phyloP scores from a whole-genome alignment of 306 rosid species.

The Mimosa pudica region DNA sequence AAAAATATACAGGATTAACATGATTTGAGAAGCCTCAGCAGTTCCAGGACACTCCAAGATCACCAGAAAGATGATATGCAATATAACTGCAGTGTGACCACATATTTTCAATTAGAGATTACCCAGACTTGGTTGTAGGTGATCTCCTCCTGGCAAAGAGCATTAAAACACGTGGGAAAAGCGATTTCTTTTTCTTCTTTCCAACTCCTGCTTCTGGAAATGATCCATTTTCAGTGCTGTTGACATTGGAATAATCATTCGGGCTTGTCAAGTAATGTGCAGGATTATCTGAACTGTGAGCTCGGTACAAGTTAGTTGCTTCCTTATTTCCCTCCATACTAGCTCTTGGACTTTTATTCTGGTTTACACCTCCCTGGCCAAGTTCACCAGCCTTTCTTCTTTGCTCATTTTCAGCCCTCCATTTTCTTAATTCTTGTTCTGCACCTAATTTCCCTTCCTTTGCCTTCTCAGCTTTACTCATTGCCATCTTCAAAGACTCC shows the following conservation, averaged over 20 bases:
- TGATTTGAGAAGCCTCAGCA: constrained; percentile 33
- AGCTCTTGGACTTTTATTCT: constrained; percentile 63
- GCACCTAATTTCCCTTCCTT: constrained; percentile 95
- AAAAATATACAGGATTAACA: constrained; percentile 39
- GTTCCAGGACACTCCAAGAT: constrained; percentile 49
- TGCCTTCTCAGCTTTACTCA: constrained; percentile 96
- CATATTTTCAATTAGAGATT: constrained; percentile 33
- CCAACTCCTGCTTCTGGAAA: constrained; percentile 61
- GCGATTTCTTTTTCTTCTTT: constrained; percentile 76
- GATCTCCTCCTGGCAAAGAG: constrained; percentile 73
- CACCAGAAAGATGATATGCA: constrained; percentile 33
- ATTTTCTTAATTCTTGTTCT: constrained; percentile 90
- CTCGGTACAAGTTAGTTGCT: constrained; percentile 38
- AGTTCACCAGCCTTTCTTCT: constrained; percentile 68
- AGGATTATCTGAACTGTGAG: constrained; percentile 35
- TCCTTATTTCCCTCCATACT: constrained; percentile 70
- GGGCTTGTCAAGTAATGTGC: constrained; percentile 55
- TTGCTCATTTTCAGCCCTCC: constrained; percentile 95
- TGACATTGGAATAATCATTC: constrained; percentile 35
- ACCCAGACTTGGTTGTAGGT: constrained; percentile 52
- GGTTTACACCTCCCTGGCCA: constrained; percentile 53
- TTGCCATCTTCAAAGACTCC: constrained; percentile 74
- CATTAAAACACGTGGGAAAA: constrained; percentile 87
- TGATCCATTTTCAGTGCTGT: constrained; percentile 43
- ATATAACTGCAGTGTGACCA: constrained; percentile 39